Evolutionary conservation across 2,329 filamentous ascomycete genomes (phyloP).

Genomic region (Zopfia rhizophila): DNA sequence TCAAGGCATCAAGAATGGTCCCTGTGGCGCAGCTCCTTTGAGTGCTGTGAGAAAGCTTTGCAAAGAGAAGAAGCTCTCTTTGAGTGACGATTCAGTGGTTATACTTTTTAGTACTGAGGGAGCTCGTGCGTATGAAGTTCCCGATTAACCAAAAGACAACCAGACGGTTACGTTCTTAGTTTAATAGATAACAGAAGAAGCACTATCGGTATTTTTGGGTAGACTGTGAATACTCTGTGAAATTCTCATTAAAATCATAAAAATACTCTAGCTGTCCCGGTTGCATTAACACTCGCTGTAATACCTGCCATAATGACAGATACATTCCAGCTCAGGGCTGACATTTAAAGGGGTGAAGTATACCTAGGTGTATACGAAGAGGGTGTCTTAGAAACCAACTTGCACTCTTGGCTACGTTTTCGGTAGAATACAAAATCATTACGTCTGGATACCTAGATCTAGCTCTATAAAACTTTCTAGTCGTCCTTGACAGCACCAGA

Average conservation of each 20-base stretch:
- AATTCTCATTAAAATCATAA: neutral
- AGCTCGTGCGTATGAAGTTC: conserved; percentile 60
- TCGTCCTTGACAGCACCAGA: too few species aligned
- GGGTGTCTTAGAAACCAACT: too few species aligned
- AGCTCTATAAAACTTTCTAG: too few species aligned
- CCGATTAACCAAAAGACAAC: neutral
- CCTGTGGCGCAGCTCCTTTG: conserved; percentile 70
- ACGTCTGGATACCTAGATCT: too few species aligned
- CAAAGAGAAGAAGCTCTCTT: conserved; percentile 42
- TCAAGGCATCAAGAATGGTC: conserved; percentile 63
- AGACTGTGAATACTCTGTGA: neutral
- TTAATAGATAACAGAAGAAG: too few species aligned
- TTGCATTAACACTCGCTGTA: neutral
- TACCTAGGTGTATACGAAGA: too few species aligned
- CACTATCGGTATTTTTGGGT: too few species aligned
- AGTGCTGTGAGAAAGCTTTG: conserved; percentile 66
- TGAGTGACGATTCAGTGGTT: conserved; percentile 65
- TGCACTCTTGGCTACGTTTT: too few species aligned
- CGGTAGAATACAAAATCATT: too few species aligned
- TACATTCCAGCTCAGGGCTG: neutral
- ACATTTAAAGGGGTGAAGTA: too few species aligned
- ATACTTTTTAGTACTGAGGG: conserved; percentile 76
- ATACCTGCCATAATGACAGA: neutral
- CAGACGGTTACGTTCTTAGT: neutral
- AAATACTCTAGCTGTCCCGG: neutral